Evolutionary conservation across 176 grass and related monocot genomes (phyloP), one percentile per base, ranked within the genome.

Genomic region (Aegilops sharonensis): DNA sequence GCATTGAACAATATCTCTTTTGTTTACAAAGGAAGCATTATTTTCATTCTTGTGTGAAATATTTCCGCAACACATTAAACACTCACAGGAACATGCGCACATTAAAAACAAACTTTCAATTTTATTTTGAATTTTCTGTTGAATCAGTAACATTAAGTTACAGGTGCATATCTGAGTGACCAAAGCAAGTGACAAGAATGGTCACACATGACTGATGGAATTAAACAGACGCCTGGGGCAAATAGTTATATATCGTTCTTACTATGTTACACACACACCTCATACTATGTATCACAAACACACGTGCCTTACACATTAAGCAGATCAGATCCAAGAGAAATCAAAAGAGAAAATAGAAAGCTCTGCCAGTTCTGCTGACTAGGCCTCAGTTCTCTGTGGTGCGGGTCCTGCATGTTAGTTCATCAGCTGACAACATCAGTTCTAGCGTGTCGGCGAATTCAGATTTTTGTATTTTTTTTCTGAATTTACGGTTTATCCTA

Each of bases 221-320:
- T 47, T 9, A 78, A 73, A 52, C 68, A 45, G 11, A 45, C 3
- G 42, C 42, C 36, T 68, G 14, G 35, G 59, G 24, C 32, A 77
- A 59, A 72, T 27, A 36, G 32, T 78, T 65, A 78, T 72, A 15
- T 77, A 23, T 5, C 10, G 27, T 68, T 83, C 11, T 52, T 50
- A 45, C 23, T 72, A 79, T 63, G 31, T 31, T 11, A 52, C 9
- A 34, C 9, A 81, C n/a, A 80, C 35, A 81, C 68, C 15, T 35
- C n/a, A 69, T 47, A 81, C 35, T 27, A 37, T 35, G 35, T 57
- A 75, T 77, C 35, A 60, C 50, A 76, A 13, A 42, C 9, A 13
- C 25, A 20, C 20, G 47, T 43, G 15, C 17, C 64, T 30, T 86
- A 82, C 14, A 82, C 21, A 81, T 82, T 11, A 77, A 81, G 47